Conservation (phyloP, 169 alveolate species). For the Amoebophrya sp. region DNA sequence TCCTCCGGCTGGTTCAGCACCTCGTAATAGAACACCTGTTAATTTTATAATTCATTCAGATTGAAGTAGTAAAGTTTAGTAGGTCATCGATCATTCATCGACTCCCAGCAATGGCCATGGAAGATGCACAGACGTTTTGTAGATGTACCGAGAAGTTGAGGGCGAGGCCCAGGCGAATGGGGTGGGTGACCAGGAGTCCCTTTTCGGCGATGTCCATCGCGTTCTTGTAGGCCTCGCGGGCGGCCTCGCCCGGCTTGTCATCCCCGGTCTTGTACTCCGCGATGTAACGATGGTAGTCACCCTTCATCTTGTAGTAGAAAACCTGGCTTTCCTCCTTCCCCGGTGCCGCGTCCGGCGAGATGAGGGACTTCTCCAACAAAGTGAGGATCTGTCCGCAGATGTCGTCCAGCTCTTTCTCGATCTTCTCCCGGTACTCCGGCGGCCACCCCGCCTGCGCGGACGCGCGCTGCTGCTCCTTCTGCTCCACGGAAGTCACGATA, state of each 20-base stretch:
- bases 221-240: slow-evolving; percentile 86
- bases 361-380: slow-evolving; percentile 71
- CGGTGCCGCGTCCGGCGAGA: slow-evolving; percentile 54
- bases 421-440: slow-evolving; percentile 62
- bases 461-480: slow-evolving; percentile 78
- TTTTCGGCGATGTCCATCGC: slow-evolving; percentile 89
- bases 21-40: slow-evolving; percentile 85
- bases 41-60: not conserved
- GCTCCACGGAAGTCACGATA: slow-evolving; percentile 84
- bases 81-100: not conserved
- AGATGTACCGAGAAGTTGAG: slow-evolving; percentile 76
- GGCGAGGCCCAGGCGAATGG: slow-evolving; percentile 93
- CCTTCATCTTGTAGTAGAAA: slow-evolving; percentile 97
- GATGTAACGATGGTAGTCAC: slow-evolving; percentile 93
- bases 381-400: slow-evolving; percentile 79
- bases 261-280: slow-evolving; percentile 90
- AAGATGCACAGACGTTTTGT: not conserved
- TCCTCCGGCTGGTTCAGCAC: slow-evolving; percentile 91
- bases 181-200: slow-evolving; percentile 88
- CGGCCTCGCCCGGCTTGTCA: slow-evolving; percentile 85
- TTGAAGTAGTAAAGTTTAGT: not conserved
- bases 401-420: slow-evolving; percentile 82
- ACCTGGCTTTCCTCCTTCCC: slow-evolving; percentile 47
- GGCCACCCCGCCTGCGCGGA: too few species aligned
- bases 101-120: not conserved